phyloP scores from a whole-genome alignment of 495 filamentous ascomycete species.

The Copromyces sp. region DNA sequence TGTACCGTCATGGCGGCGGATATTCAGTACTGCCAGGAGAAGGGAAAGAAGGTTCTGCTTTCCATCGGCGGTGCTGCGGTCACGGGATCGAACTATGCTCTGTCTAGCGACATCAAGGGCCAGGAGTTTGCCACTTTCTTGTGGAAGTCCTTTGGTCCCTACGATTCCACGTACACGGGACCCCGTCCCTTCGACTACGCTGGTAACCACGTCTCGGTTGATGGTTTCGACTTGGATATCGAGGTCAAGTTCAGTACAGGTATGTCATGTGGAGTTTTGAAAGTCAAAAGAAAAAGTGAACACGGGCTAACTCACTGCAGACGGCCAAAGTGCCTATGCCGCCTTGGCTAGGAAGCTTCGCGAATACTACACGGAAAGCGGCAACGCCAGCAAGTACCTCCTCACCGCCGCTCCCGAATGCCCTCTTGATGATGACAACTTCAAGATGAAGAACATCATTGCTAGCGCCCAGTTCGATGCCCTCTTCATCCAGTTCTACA shows the following conservation, averaged over 20 bases:
- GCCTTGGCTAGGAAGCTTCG: slow-evolving; percentile 45
- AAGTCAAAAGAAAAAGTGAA: not conserved
- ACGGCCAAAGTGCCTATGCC: slow-evolving; percentile 22
- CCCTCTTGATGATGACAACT: slow-evolving; percentile 40
- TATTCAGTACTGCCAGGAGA: slow-evolving; percentile 50
- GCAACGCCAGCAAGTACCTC: slow-evolving; percentile 28
- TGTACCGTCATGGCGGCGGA: slow-evolving; percentile 39
- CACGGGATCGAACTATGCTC: slow-evolving; percentile 27
- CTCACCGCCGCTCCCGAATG: slow-evolving; percentile 61
- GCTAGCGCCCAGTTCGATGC: slow-evolving; percentile 45
- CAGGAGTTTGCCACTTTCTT: slow-evolving; percentile 50
- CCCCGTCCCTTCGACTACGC: slow-evolving; percentile 51
- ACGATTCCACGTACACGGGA: slow-evolving; percentile 21
- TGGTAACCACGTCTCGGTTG: slow-evolving; percentile 33
- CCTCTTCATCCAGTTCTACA: slow-evolving; percentile 66
- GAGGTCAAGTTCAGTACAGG: slow-evolving; percentile 30
- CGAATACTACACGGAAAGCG: slow-evolving; percentile 21
- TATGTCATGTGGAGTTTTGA: not conserved
- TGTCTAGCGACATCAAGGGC: slow-evolving; percentile 40
- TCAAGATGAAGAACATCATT: slow-evolving; percentile 46
- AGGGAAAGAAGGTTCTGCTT: slow-evolving; percentile 55
- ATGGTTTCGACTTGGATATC: slow-evolving; percentile 65
- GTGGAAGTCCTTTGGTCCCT: slow-evolving; percentile 57
- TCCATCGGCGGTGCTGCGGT: slow-evolving; percentile 45
- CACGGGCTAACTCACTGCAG: slow-evolving; percentile 1